Evolutionary conservation across 257 asterid genomes (phyloP).

Genomic region (Lycium barbarum): DNA sequence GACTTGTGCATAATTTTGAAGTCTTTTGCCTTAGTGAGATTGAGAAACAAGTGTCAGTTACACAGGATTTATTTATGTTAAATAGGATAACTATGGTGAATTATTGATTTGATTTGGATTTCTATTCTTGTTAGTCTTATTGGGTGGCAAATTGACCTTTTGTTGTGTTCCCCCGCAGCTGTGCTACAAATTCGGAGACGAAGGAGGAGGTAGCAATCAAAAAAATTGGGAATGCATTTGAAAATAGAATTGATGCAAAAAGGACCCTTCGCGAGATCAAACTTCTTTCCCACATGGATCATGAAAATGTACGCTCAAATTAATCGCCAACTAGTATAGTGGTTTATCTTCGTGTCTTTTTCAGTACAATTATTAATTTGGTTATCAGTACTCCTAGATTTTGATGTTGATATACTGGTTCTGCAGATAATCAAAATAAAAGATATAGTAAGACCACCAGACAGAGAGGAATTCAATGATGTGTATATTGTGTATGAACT

Average conservation of each 20-base stretch:
- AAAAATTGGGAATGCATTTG: slow-evolving; percentile 88
- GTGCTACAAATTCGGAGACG: slow-evolving; percentile 72
- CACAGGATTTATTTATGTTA: not conserved
- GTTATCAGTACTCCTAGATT: not conserved
- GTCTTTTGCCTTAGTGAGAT: not conserved
- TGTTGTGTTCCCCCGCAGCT: slow-evolving; percentile 43
- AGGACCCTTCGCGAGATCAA: slow-evolving; percentile 87
- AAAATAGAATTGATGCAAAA: slow-evolving; percentile 84
- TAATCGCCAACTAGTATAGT: not conserved
- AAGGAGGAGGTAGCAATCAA: slow-evolving; percentile 85
- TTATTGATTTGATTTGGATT: not conserved
- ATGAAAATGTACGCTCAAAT: slow-evolving; percentile 61
- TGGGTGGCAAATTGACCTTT: not conserved
- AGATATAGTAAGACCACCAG: slow-evolving; percentile 79
- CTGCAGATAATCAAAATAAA: slow-evolving; percentile 72
- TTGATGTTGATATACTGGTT: not conserved
- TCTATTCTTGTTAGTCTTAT: not conserved
- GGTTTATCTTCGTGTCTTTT: not conserved
- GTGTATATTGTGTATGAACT: slow-evolving; percentile 84
- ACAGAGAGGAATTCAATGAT: slow-evolving; percentile 65
- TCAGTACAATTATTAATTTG: slow-evolving; percentile 25
- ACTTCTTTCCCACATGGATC: slow-evolving; percentile 93
- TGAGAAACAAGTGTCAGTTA: not conserved
- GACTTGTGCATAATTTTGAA: too few relatives aligned
- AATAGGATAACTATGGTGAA: not conserved